Conservation (phyloP, 139 green algal species). For the Haematococcus sp. region DNA sequence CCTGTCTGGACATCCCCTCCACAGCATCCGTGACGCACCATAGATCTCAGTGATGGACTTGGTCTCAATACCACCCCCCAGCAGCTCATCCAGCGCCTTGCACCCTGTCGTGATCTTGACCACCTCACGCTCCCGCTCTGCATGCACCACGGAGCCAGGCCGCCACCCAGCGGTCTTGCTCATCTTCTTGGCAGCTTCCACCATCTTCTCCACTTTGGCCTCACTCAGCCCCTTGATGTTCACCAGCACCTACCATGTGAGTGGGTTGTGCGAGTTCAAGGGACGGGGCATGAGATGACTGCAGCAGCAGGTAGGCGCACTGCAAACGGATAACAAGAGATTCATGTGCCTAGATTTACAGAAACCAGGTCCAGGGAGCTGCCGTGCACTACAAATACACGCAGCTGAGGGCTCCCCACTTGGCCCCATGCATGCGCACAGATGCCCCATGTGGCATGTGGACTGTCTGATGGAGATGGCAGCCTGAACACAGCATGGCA, state of each 20-base stretch:
- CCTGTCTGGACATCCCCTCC: too few species aligned
- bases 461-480: too few species aligned
- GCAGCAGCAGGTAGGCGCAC: background rate
- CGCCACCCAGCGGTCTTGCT: slow-evolving; percentile 15
- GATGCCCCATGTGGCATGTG: too few species aligned
- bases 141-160: slow-evolving; percentile 16
- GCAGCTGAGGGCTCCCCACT: too few species aligned
- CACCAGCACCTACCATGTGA: slow-evolving; percentile 55
- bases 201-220: slow-evolving; percentile 93
- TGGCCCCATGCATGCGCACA: too few species aligned
- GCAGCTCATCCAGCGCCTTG: slow-evolving; percentile 70
- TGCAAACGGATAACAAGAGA: background rate
- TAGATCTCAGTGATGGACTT: slow-evolving; percentile 83
- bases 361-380: background rate
- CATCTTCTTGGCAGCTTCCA: slow-evolving; percentile 68
- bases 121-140: slow-evolving; percentile 38
- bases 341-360: background rate
- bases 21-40: slow-evolving; percentile 69
- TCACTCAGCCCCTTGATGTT: slow-evolving; percentile 92
- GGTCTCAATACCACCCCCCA: slow-evolving; percentile 84
- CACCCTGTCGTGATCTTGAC: slow-evolving; percentile 69
- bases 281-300: background rate
- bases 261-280: too few species aligned
- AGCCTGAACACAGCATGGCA: too few species aligned
- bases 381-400: too few species aligned